Conservation (phyloP, 2,329 filamentous ascomycete genomes). For the Botryotinia calthae region DNA sequence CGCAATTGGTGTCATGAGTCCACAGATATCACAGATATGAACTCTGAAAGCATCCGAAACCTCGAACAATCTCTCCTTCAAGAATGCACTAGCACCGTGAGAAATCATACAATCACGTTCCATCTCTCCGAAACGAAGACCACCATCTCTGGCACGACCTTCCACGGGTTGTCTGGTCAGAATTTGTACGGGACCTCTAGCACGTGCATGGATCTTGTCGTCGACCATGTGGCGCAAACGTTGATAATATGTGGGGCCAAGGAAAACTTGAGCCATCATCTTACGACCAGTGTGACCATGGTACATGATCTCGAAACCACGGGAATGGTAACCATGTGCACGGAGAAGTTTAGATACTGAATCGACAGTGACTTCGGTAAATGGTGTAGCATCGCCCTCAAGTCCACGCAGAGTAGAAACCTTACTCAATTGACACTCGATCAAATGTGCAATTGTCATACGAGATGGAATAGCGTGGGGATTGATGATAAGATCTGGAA, state of each 20-base stretch:
- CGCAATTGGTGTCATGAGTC: slow-evolving; percentile 98
- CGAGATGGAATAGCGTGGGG: slow-evolving; percentile 98
- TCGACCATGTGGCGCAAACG: slow-evolving; percentile 99
- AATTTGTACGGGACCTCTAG: slow-evolving; percentile 93
- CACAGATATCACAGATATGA: slow-evolving; percentile 97
- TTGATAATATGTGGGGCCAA: slow-evolving; percentile 98
- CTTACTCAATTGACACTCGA: slow-evolving; percentile 96
- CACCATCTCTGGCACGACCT: slow-evolving; percentile 95
- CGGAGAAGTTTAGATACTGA: slow-evolving; percentile 83
- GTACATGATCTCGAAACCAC: slow-evolving; percentile 98
- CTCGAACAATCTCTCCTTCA: slow-evolving; percentile 96
- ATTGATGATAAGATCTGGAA: slow-evolving; percentile 97
- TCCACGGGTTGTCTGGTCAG: slow-evolving; percentile 96
- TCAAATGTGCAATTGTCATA: slow-evolving; percentile 99
- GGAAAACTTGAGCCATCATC: slow-evolving; percentile 89
- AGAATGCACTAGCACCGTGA: slow-evolving; percentile 93
- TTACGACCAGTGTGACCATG: slow-evolving; percentile 96
- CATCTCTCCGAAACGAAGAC: slow-evolving; percentile 99
- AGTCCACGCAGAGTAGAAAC: slow-evolving; percentile 89
- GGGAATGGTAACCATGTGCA: slow-evolving; percentile 90
- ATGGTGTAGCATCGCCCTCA: slow-evolving; percentile 96
- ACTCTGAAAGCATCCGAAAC: slow-evolving; percentile 98
- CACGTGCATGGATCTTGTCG: slow-evolving; percentile 99
- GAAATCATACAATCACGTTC: slow-evolving; percentile 99
- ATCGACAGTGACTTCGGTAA: slow-evolving; percentile 96